Evolutionary conservation across 2,329 filamentous ascomycete genomes (phyloP).

Genomic region (Ilyonectria mors-panacis): DNA sequence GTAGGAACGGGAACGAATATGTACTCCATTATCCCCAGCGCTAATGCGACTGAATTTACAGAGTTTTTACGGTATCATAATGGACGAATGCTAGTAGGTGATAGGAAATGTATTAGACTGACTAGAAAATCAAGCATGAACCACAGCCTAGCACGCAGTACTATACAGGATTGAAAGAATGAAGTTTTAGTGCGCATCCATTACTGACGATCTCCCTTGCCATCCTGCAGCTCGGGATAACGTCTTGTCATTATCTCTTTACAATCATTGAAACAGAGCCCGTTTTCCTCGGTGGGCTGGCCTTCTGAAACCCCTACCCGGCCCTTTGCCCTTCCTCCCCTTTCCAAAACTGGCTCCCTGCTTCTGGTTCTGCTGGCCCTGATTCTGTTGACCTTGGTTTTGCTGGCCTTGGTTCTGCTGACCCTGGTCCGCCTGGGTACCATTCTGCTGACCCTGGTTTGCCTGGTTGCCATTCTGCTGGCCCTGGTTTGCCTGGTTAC

Average conservation of each 20-base stretch:
- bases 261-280: constrained; percentile 4
- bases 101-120: too few relatives aligned
- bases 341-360: constrained; percentile 3
- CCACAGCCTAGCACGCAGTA: not conserved
- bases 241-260: not conserved
- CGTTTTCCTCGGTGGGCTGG: constrained; percentile 22
- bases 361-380: constrained; percentile 23
- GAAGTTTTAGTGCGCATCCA: not conserved
- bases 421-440: too few relatives aligned
- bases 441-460: not conserved
- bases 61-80: too few relatives aligned
- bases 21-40: too few relatives aligned
- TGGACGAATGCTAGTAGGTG: too few relatives aligned
- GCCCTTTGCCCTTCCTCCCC: not conserved
- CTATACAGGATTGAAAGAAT: not conserved
- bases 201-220: not conserved
- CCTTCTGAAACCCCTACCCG: not conserved
- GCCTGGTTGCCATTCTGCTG: constrained; percentile 11
- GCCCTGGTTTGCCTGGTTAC: constrained; percentile 12
- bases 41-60: too few relatives aligned
- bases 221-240: not conserved
- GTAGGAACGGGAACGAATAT: too few relatives aligned
- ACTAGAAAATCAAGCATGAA: too few relatives aligned
- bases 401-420: constrained; percentile 17
- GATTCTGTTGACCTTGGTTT: not conserved